Conservation (phyloP, 2,329 filamentous ascomycete species). For the Ophiostoma quercus region DNA sequence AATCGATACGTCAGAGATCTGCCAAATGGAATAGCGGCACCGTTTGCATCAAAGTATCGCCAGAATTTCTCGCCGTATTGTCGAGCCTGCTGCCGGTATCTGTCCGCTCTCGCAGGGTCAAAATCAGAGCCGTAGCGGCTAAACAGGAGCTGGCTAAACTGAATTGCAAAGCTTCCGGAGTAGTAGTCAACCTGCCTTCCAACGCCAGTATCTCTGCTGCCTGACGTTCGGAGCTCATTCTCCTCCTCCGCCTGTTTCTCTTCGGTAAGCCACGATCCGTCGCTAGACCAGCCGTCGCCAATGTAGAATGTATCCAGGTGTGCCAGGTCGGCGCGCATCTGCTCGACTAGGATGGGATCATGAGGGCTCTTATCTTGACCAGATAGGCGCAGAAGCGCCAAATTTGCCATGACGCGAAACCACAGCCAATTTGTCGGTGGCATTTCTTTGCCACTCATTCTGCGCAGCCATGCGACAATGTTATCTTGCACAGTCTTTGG, state of each 20-base stretch:
- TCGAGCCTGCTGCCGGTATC: constrained; percentile 33
- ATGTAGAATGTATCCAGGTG: constrained; percentile 26
- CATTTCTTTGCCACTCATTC: constrained; percentile 25
- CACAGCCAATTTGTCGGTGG: constrained; percentile 27
- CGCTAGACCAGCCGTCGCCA: constrained; percentile 25
- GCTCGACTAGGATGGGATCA: neutral
- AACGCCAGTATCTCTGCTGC: constrained; percentile 6
- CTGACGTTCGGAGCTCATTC: neutral
- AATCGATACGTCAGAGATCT: constrained; percentile 44
- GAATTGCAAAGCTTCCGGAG: constrained; percentile 30
- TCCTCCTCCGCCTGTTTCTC: constrained; percentile 16
- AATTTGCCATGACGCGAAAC: constrained; percentile 27
- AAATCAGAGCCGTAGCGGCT: constrained; percentile 35
- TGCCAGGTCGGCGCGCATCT: constrained; percentile 22
- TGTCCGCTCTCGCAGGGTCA: constrained; percentile 35
- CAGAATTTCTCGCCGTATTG: constrained; percentile 38
- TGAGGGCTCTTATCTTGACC: neutral
- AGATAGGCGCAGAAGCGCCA: constrained; percentile 23
- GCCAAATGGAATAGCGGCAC: constrained; percentile 43
- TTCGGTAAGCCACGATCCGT: constrained; percentile 24
- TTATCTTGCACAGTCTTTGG: constrained; percentile 33
- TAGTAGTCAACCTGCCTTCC: constrained; percentile 27
- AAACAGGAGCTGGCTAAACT: constrained; percentile 38
- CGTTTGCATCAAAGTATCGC: constrained; percentile 40
- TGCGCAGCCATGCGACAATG: constrained; percentile 25